Evolutionary conservation across 257 asterid genomes (phyloP).

Genomic region (Osmanthus fragrans): DNA sequence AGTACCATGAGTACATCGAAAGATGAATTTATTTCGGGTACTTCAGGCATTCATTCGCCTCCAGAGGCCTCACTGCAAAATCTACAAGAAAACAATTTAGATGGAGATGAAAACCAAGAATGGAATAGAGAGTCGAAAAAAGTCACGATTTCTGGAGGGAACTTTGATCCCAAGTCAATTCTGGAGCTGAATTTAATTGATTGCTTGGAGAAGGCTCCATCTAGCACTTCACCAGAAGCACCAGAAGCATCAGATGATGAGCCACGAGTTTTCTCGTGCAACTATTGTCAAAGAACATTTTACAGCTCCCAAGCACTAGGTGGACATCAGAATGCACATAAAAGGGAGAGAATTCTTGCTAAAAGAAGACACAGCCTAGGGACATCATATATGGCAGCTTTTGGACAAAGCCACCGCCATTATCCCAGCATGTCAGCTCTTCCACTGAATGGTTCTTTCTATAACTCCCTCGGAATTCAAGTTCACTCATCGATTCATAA

Average conservation of each 20-base stretch:
- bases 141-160: background rate
- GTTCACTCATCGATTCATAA: constrained; percentile 25
- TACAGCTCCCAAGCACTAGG: constrained; percentile 22
- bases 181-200: background rate
- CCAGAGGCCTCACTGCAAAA: background rate
- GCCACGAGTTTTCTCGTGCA: constrained; percentile 21
- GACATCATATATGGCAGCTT: constrained; percentile 10
- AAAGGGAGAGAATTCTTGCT: constrained; percentile 10
- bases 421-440: background rate
- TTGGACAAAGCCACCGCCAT: background rate
- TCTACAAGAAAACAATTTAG: background rate
- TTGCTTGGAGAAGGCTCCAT: background rate
- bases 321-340: constrained; percentile 22
- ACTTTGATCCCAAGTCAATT: background rate
- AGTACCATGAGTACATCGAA: background rate
- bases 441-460: constrained; percentile 11
- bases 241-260: background rate
- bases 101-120: background rate
- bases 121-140: background rate
- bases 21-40: background rate
- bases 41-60: background rate
- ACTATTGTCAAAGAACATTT: constrained; percentile 12
- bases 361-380: constrained; percentile 6
- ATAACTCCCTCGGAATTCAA: constrained; percentile 23
- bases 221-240: background rate